Evolutionary conservation across 2,329 filamentous ascomycete genomes (phyloP), one percentile per base, ranked within the genome.

Genomic region (Teratosphaeria pseudoeucalypti): DNA sequence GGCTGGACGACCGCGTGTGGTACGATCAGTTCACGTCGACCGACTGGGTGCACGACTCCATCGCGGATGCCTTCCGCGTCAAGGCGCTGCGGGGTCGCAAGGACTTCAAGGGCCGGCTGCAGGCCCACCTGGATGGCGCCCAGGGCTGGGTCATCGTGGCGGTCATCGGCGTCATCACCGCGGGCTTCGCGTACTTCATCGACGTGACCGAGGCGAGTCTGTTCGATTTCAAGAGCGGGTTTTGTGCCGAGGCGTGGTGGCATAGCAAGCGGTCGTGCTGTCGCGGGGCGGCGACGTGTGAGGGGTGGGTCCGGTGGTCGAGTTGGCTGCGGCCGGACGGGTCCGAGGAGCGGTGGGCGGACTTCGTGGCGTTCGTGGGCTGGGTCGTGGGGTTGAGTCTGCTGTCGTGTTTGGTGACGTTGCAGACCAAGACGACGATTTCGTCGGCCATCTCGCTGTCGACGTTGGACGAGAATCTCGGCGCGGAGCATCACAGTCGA

Each of bases 1-100:
- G 85, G 66, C 78, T 86, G 56, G 89, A 96, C 70, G 91, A 97
- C 66, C 86, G 94, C 61, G 88, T 95, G 10, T 97, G 94, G 94
- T 97, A 97, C 75, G 94, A 99, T 77, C 94, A 99, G 75, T 96
- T 96, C 70, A 96, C 91, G 6, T 95, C 90, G 6, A 96, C 90
- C 58, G 92, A 99, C 73, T 99, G 94, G 94, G 92, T 99, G 0
- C 92, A 96, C 72, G 94, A 99, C 74, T 92, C 88, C 72, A 96
- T 99, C 66, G 90, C 91, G 68, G 94, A 97, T 75, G 90, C 92
- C 10, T 90, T 91, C 68, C 88, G 94, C 29, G 85, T 95, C 56
- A 94, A 95, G 72, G 86, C 86, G 57, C 80, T 99, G 47, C 85
- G 90, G 56, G 86, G 82, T 67, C 82, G 91, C 55, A 95, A 88